These are phyloP conservation scores for Scutellaria barbata DNA, from an alignment of 257 asterid species.

Conservation along the genomic window DNA sequence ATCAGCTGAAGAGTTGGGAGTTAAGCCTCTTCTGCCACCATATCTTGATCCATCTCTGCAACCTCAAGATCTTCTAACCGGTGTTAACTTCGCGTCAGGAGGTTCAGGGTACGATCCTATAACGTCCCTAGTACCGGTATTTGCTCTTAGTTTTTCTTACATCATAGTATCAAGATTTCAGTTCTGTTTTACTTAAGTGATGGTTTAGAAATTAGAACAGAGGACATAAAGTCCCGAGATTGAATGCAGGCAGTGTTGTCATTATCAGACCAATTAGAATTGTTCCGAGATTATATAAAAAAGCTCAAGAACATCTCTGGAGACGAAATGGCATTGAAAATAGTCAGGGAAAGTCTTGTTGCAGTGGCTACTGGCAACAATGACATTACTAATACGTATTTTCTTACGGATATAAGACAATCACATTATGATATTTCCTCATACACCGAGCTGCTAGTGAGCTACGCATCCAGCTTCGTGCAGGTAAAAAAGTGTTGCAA, in stretches of 20 bases:
- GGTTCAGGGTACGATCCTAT: constrained; percentile 70
- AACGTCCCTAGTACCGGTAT: constrained; percentile 51
- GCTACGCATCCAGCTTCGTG: constrained; percentile 55
- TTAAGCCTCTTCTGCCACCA: constrained; percentile 57
- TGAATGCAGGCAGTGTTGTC: constrained; percentile 48
- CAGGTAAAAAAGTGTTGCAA: constrained; percentile 44
- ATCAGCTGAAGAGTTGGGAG: constrained; percentile 63
- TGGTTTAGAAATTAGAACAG: no score
- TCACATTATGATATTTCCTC: constrained; percentile 50
- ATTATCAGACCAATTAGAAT: constrained; percentile 43
- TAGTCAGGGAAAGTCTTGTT: constrained; percentile 39
- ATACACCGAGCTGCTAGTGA: constrained; percentile 50
- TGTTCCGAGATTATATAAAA: constrained; percentile 50
- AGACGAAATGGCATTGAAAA: constrained; percentile 43
- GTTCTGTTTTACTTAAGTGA: no score
- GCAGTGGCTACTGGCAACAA: constrained; percentile 46
- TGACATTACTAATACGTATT: constrained; percentile 63
- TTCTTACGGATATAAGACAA: constrained; percentile 37
- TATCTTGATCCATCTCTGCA: constrained; percentile 58
- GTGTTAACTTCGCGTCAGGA: constrained; percentile 78
- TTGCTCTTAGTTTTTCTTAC: neutral
- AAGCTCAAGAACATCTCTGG: constrained; percentile 46
- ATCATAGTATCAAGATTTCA: no score
- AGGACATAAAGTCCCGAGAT: no score
- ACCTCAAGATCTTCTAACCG: constrained; percentile 65